These are phyloP conservation scores for Yamadazyma aaseri DNA, from an alignment of 1,139 yeast species.

Conservation along the genomic window DNA sequence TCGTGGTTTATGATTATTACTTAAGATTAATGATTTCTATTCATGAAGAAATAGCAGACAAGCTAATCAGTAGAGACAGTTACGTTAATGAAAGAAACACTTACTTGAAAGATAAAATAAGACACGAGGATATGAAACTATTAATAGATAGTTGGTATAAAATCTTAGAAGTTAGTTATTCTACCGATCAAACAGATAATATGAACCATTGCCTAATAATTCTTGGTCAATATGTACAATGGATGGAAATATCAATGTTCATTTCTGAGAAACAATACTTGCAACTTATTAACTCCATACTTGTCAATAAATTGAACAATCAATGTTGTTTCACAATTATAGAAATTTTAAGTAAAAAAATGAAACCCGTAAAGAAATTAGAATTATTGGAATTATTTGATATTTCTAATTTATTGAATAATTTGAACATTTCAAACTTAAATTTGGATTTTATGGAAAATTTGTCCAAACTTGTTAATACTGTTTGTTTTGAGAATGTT, in stretches of 20 bases:
- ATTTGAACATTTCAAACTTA: conserved; percentile 3
- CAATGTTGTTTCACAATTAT: conserved; percentile 69
- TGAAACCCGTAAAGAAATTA: conserved; percentile 84
- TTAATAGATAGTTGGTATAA: conserved; percentile 70
- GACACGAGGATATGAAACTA: conserved; percentile 71
- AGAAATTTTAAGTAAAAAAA: conserved; percentile 86
- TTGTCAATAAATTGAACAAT: conserved; percentile 11
- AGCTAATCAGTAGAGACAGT: conserved; percentile 69
- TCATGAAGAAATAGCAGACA: conserved; percentile 93
- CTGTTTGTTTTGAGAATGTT: conserved; percentile 73
- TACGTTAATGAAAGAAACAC: conserved; percentile 64
- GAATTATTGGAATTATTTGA: conserved; percentile 71
- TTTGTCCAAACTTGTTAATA: conserved; percentile 70
- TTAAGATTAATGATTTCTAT: conserved; percentile 70
- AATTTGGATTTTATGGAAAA: conserved; percentile 70
- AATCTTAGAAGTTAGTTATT: conserved; percentile 38
- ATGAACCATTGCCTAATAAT: conserved; percentile 60
- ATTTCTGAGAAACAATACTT: conserved; percentile 62
- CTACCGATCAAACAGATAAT: conserved; percentile 38
- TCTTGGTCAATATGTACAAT: conserved; percentile 84
- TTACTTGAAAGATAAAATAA: conserved; percentile 74
- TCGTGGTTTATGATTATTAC: conserved; percentile 71
- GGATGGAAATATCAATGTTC: conserved; percentile 90
- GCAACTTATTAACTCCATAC: conserved; percentile 46
- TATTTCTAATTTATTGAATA: conserved; percentile 53